Evolutionary conservation across 768 basidiomycete species (phyloP), one percentile per base, ranked within the genome.

Genomic region (Cyathus striatus): DNA sequence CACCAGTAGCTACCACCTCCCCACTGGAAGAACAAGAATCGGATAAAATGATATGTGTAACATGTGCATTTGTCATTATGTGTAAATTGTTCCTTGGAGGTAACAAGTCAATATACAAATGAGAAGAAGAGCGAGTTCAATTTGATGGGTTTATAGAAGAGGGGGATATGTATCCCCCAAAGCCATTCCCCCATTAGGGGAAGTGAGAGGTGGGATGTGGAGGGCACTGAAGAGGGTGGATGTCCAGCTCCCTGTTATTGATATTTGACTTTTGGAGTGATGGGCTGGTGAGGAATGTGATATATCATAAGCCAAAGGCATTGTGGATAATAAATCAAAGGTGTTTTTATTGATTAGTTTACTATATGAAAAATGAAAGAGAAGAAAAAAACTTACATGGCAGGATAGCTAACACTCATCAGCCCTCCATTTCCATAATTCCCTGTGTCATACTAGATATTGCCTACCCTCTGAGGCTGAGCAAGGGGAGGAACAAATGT

Each of bases 81-180:
- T 75, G 74, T 27, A 83, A 64, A 55, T 83, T 85, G 16, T 69
- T 41, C 25, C 79, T 68, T 6, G 75, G 70, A 2, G 79, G 74
- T 13, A 79, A 62, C 2, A 78, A 66, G 59, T 81, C 78, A 56
- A 83, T 78, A 65, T 83, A 83, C 0, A 79, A 72, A 44, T 74
- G 70, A n/a, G 81, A 68, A 61, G 83, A 83, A 1, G 76, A 79
- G 36, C 83, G 73, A 10, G 79, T 81, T 65, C 73, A 76, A 61
- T 82, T 83, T 21, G 65, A 42, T 1, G 77, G 75, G 60, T 84
- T 84, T 55, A 87, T 79, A 5, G 72, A 66, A 4, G 73, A 73
- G 3, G 80, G 71, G 0, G 79, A 68, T 53, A 84, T 68, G 53
- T 75, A 76, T 4, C 66, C 62, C 45, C 80, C 76, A 70, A 66